phyloP scores from a whole-genome alignment of 352 stramenopile genomes.

The Pythium apleroticum region DNA sequence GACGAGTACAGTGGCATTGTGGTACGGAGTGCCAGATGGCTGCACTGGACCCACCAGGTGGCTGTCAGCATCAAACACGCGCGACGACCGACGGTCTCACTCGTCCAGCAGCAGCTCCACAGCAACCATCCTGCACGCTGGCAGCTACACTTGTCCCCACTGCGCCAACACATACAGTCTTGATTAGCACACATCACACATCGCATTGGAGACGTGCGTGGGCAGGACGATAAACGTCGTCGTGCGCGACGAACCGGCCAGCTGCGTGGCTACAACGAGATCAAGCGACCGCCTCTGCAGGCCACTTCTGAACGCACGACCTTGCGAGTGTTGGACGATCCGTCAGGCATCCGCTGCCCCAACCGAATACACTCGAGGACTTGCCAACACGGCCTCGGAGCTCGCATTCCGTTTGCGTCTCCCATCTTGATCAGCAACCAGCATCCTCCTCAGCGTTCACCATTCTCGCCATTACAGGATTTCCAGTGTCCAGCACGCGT shows the following conservation, averaged over 20 bases:
- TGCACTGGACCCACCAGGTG: constrained; percentile 31
- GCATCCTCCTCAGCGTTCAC: constrained; percentile 25
- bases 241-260: constrained; percentile 13
- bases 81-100: not conserved
- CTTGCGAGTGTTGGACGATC: not conserved
- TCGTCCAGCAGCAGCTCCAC: not conserved
- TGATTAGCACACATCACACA: too few species aligned
- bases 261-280: constrained; percentile 19
- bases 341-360: not conserved
- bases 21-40: constrained; percentile 29
- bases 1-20: not conserved
- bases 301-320: constrained; percentile 1
- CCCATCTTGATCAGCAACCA: constrained; percentile 32
- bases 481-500: constrained; percentile 14
- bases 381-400: not conserved
- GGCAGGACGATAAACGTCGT: not conserved
- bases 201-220: not conserved
- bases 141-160: constrained; percentile 1
- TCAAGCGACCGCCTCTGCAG: constrained; percentile 2
- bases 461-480: constrained; percentile 37
- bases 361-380: constrained; percentile 4
- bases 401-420: not conserved
- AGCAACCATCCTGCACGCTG: not conserved
- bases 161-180: not conserved
- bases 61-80: constrained; percentile 12